A percentile compares a stretch with the other conserved stretches of the same genome.
These are phyloP conservation scores for Alternaria solani DNA, from an alignment of 2,329 filamentous ascomycete species.

Conservation along the genomic window DNA sequence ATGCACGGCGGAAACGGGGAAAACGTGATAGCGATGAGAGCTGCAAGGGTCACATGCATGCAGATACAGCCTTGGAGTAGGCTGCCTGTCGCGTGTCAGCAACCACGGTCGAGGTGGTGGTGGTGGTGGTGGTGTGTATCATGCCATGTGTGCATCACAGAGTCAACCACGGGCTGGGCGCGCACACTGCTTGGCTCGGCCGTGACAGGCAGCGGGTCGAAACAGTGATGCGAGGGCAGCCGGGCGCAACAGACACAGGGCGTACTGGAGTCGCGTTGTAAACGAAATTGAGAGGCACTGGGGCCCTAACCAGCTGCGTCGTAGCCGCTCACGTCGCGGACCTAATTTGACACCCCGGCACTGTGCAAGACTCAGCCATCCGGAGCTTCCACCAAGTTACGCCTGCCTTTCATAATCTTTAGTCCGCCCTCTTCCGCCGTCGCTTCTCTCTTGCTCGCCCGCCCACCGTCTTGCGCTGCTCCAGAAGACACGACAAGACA, in stretches of 20 bases:
- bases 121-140: background rate
- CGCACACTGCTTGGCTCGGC: background rate
- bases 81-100: background rate
- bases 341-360: slow-evolving; percentile 36
- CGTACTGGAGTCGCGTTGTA: slow-evolving; percentile 6
- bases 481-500: background rate
- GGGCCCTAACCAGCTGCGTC: slow-evolving; percentile 14
- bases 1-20: background rate
- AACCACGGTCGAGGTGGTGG: background rate
- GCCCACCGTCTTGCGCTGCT: slow-evolving; percentile 18
- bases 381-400: slow-evolving; percentile 37
- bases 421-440: slow-evolving; percentile 29
- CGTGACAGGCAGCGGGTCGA: background rate
- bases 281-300: slow-evolving; percentile 30
- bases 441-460: slow-evolving; percentile 16
- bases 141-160: background rate
- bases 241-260: slow-evolving; percentile 19
- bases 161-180: slow-evolving; percentile 1
- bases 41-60: slow-evolving; percentile 19
- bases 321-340: slow-evolving; percentile 26
- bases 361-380: slow-evolving; percentile 43
- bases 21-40: slow-evolving; percentile 8
- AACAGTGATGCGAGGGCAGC: slow-evolving; percentile 11
- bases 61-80: slow-evolving; percentile 1
- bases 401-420: slow-evolving; percentile 43